Evolutionary conservation across 345 rosid genomes (phyloP), one percentile per base, ranked within the genome.

Genomic region (Firmiana major): DNA sequence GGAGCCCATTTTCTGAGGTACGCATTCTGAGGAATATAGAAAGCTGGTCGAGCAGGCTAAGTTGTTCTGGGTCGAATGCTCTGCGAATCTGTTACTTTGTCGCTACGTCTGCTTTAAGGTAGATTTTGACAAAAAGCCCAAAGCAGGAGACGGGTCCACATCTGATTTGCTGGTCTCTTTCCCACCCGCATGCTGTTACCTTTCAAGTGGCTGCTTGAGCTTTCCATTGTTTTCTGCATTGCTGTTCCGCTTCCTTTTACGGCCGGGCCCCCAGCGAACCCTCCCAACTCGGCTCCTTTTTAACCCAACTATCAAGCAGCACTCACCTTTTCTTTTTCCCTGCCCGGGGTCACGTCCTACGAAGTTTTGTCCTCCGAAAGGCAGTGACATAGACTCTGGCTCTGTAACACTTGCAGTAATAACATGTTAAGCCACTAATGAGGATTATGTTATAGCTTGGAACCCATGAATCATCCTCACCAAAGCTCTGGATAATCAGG

Each of bases 71-170:
- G 16, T 12, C 15, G 54, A 49, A 49, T 13, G 6, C 11, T 22
- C 13, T 22, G 6, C 19, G 17, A 59, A 59, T 59, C 26, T 26
- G 36, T 59, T 24, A 59, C 64, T 59, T 59, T 12, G 34, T 12
- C 11, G 1, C 10, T 55, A 55, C 60, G 12, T 54, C 10, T 54
- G 24, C n/a, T 19, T 22, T 59, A 12, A 26, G 43, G 21, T 31
- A 15, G 73, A 69, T 69, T 3, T 69, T 10, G 22, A 16, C 58
- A 16, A 48, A 69, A 69, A 48, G 42, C 22, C 58, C 9, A 0
- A n/a, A 15, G 24, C 11, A 45, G 16, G 72, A 67, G 48, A 22
- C 17, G 72, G 72, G 54, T 67, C 72, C 72, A 45, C 72, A 24
- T 45, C 24, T 22, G 72, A 45, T 67, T 43, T 13, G 38, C 54